Evolutionary conservation across 2,329 filamentous ascomycete species (phyloP).

Genomic region (Coniochaeta pulveracea): DNA sequence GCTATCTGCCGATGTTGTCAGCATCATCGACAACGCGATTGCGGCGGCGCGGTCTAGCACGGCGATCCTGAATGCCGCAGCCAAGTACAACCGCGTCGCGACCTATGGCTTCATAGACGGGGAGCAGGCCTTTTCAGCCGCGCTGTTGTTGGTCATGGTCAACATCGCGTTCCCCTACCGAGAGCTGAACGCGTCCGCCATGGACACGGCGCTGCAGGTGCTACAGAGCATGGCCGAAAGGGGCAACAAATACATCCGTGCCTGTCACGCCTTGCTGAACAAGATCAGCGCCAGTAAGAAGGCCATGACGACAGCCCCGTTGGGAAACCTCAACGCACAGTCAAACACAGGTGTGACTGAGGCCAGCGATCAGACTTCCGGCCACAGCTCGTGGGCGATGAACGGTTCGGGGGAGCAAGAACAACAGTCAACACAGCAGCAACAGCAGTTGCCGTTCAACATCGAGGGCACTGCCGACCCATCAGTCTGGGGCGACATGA

Average conservation of each 20-base stretch:
- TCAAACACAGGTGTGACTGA: too few relatives aligned
- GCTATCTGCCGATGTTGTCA: slow-evolving; percentile 29
- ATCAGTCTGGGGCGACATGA: slow-evolving; percentile 6
- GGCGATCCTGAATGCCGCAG: slow-evolving; percentile 29
- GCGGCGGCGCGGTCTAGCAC: slow-evolving; percentile 31
- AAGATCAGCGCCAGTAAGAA: slow-evolving; percentile 13
- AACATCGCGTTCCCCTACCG: slow-evolving; percentile 35
- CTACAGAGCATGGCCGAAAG: slow-evolving; percentile 35
- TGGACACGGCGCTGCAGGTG: slow-evolving; percentile 19
- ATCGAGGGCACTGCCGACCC: slow-evolving; percentile 3
- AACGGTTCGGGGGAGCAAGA: too few relatives aligned
- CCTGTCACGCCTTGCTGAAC: slow-evolving; percentile 14
- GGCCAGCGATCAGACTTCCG: neutral
- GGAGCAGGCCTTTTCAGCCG: slow-evolving; percentile 37
- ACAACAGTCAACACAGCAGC: neutral
- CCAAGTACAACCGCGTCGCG: slow-evolving; percentile 33
- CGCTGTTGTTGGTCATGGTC: slow-evolving; percentile 37
- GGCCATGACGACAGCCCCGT: slow-evolving; percentile 1
- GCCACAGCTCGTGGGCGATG: too few relatives aligned
- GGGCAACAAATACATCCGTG: slow-evolving; percentile 34
- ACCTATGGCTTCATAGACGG: slow-evolving; percentile 42
- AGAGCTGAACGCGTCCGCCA: slow-evolving; percentile 25
- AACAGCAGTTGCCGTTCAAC: slow-evolving; percentile 5
- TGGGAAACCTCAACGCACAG: neutral
- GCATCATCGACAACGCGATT: slow-evolving; percentile 35